Base-by-base conservation (phyloP, 2,329 filamentous ascomycete genomes). In the Ophidiomyces ophidiicola region DNA sequence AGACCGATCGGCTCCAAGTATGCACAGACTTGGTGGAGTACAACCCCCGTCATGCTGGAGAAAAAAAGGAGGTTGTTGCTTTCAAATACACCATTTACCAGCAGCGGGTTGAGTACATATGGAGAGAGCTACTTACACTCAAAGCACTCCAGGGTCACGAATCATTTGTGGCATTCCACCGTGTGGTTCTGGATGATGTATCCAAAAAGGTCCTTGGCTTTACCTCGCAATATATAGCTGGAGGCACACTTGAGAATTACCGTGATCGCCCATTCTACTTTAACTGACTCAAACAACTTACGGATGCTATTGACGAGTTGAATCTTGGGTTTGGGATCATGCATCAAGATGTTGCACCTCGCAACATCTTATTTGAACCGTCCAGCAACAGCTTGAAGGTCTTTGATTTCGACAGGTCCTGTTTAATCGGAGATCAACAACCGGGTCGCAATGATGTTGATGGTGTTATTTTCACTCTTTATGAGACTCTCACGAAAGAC, bases 331-430 rank as follows among this genome's bases (percentile, higher is more conserved):
- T 33, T 36, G 43, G 43, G 2, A 32, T 43, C 21, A 20, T 42
- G 31, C 43, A 45, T 20, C 30, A 39, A 20, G 43, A 44, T 26
- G n/a, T 45, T 43, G 34, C 43, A 19, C 39, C 39, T 4, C 29
- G 43, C n/a, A 45, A 45, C 19, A 25, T 45, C n/a, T 6, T 43
- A 6, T 18, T 45, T 12, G 39, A 43, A 15, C 43, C 43, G 11
- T 11, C 5, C 17, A 44, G 11, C 6, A 7, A 34, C 6, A n/a
- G 29, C 23, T 20, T 41, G n/a, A 44, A 40, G 26, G 12, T 40
- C 4, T 40, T 44, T 10, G 36, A 40, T 21, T 40, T 44, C 20
- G 32, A 44, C 28, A 30, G 24, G 18, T 32, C 36, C 7, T 36
- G 31, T 19, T 14, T 36, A n/a, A 32, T 44, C 18, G 34, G 34